Percentiles rank a stretch among this genome's conserved stretches.
These are phyloP conservation scores for Phanerochaete sordida DNA, from an alignment of 768 basidiomycete species.

Conservation along the genomic window DNA sequence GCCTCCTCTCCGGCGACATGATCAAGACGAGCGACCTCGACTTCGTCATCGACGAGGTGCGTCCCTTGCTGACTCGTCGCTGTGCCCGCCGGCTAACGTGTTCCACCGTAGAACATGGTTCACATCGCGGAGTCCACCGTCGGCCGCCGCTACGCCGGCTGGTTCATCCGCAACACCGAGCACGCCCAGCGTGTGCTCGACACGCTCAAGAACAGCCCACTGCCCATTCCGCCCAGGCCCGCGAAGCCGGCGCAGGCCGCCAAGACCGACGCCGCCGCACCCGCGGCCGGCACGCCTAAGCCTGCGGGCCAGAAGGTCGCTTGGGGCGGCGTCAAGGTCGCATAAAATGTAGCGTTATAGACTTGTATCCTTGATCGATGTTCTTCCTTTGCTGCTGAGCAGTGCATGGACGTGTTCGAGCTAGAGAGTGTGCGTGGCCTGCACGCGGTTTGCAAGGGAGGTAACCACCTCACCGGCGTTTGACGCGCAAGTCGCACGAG, in stretches of 20 bases:
- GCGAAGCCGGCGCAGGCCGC: conserved; percentile 10
- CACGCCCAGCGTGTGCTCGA: conserved; percentile 86
- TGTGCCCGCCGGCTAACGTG: no score
- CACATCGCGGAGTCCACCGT: conserved; percentile 95
- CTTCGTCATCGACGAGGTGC: conserved; percentile 90
- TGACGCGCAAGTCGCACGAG: no score
- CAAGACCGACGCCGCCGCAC: conserved; percentile 16
- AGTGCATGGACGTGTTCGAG: no score
- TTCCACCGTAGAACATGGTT: conserved; percentile 78
- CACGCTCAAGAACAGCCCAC: conserved; percentile 57
- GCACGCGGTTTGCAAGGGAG: no score
- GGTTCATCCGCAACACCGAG: conserved; percentile 97
- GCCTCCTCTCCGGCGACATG: conserved; percentile 78
- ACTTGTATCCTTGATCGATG: neutral
- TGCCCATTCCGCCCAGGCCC: conserved; percentile 35
- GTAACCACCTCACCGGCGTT: no score
- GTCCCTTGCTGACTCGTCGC: conserved; percentile 21
- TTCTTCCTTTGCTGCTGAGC: neutral
- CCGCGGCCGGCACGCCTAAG: conserved; percentile 22
- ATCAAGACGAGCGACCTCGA: conserved; percentile 92
- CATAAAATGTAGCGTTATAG: conserved; percentile 10
- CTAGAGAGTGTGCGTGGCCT: no score
- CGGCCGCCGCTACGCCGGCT: conserved; percentile 89
- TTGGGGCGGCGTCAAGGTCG: conserved; percentile 43
- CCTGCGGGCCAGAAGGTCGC: conserved; percentile 56